Evolutionary conservation across 2,329 filamentous ascomycete genomes (phyloP).

Genomic region (Aspergillus candidus): DNA sequence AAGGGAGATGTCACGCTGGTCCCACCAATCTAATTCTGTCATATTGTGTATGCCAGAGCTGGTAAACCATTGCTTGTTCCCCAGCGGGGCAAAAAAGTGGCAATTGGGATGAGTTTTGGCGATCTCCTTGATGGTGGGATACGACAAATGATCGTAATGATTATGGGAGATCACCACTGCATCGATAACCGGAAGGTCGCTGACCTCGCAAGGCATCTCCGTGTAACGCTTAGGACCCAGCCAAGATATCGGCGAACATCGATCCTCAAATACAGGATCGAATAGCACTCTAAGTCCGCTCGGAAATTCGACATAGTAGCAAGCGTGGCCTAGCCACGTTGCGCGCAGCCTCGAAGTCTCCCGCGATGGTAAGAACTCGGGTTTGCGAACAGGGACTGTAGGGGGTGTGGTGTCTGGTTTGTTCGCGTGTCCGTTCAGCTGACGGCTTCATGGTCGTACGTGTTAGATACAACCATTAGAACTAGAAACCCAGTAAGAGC

Average conservation of each 20-base stretch:
- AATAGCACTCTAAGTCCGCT: slow-evolving; percentile 81
- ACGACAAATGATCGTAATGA: slow-evolving; percentile 88
- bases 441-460: slow-evolving; percentile 27
- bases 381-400: slow-evolving; percentile 61
- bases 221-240: slow-evolving; percentile 74
- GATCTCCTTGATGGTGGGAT: slow-evolving; percentile 66
- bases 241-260: slow-evolving; percentile 70
- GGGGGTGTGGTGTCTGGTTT: slow-evolving; percentile 58
- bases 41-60: slow-evolving; percentile 65
- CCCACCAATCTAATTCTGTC: slow-evolving; percentile 95
- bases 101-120: slow-evolving; percentile 65
- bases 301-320: slow-evolving; percentile 87
- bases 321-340: slow-evolving; percentile 93
- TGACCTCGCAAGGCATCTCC: slow-evolving; percentile 65
- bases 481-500: background rate
- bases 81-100: slow-evolving; percentile 83
- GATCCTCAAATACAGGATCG: slow-evolving; percentile 85
- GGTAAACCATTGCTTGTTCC: slow-evolving; percentile 76
- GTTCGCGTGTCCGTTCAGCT: slow-evolving; percentile 46
- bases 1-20: slow-evolving; percentile 68
- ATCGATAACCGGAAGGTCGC: slow-evolving; percentile 61
- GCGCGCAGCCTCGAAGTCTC: slow-evolving; percentile 61
- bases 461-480: background rate
- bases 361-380: slow-evolving; percentile 60
- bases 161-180: slow-evolving; percentile 73